Percentiles rank a stretch among this genome's conserved stretches.
Conservation (phyloP, 768 basidiomycete genomes). For the Neoboletus subvelutipes region DNA sequence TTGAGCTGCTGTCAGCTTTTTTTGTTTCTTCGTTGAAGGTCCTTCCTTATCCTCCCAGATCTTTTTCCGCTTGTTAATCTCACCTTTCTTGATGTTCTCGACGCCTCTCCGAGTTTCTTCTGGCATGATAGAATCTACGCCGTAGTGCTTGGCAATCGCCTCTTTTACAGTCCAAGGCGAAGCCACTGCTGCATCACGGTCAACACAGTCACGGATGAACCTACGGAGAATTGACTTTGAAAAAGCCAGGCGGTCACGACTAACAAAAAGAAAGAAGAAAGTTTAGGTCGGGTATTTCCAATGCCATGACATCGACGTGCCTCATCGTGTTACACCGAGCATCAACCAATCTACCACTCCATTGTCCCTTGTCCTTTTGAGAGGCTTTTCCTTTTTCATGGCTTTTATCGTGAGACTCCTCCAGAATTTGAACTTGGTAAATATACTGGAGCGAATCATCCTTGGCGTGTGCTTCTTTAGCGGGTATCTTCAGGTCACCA, state of each 20-base stretch:
- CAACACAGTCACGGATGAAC: conserved; percentile 94
- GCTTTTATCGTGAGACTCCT: conserved; percentile 69
- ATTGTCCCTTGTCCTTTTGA: conserved; percentile 60
- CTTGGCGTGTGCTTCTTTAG: conserved; percentile 63
- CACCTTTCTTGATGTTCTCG: conserved; percentile 77
- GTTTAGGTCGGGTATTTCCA: conserved; percentile 3
- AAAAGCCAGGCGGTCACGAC: conserved; percentile 93
- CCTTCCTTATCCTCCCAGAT: conserved; percentile 87
- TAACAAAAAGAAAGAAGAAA: conserved; percentile 29
- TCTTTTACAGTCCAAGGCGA: conserved; percentile 96
- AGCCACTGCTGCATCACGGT: conserved; percentile 87
- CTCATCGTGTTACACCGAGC: conserved; percentile 80
- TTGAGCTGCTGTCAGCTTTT: conserved; percentile 69
- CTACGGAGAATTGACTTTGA: conserved; percentile 96
- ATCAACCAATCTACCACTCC: conserved; percentile 78
- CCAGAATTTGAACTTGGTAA: conserved; percentile 86
- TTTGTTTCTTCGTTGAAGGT: conserved; percentile 78
- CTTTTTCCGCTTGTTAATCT: conserved; percentile 92
- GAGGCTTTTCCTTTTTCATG: conserved; percentile 57
- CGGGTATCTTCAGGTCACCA: conserved; percentile 72
- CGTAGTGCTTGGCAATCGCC: conserved; percentile 78
- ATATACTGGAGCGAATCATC: conserved; percentile 84
- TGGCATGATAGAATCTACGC: conserved; percentile 82
- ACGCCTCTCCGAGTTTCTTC: conserved; percentile 80
- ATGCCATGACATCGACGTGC: conserved; percentile 41